Conservation (phyloP, 768 basidiomycete genomes). For the Agaricus subrufescens region DNA sequence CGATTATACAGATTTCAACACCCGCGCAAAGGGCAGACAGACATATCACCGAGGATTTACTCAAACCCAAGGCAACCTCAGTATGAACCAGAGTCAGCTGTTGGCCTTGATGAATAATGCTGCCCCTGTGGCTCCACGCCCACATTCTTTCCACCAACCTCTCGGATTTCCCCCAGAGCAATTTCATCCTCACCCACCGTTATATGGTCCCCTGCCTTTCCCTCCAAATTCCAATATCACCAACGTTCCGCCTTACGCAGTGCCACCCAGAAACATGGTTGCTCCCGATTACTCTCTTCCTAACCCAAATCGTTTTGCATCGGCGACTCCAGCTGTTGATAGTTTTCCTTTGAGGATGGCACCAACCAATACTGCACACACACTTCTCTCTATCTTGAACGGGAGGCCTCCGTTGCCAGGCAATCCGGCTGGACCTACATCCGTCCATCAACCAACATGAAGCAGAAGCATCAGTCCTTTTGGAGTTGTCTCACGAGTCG, state of each 20-base stretch:
- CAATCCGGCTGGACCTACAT: not conserved
- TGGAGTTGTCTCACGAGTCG: not conserved
- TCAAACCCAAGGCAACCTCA: constrained; percentile 33
- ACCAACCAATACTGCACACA: constrained; percentile 10
- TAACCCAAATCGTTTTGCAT: constrained; percentile 1
- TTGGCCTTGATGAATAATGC: constrained; percentile 37
- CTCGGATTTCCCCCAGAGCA: not conserved
- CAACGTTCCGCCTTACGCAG: not conserved
- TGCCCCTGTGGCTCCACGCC: constrained; percentile 14
- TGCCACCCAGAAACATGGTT: not conserved
- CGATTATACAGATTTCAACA: constrained; percentile 23
- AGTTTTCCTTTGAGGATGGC: constrained; percentile 1
- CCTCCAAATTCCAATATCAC: not conserved
- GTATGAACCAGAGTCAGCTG: constrained; percentile 49
- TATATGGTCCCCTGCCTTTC: not conserved
- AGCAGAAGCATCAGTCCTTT: constrained; percentile 1
- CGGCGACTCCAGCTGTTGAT: constrained; percentile 5
- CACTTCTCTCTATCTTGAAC: constrained; percentile 26
- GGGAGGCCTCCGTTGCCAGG: constrained; percentile 13
- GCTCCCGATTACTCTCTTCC: not conserved
- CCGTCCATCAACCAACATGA: constrained; percentile 4
- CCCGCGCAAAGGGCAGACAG: constrained; percentile 45
- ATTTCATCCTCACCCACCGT: not conserved
- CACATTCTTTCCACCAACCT: constrained; percentile 3
- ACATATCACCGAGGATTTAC: constrained; percentile 31